A percentile compares a stretch with the other conserved stretches of the same genome.
phyloP scores from a whole-genome alignment of 352 stramenopile genomes.

The Phytophthora syringae region DNA sequence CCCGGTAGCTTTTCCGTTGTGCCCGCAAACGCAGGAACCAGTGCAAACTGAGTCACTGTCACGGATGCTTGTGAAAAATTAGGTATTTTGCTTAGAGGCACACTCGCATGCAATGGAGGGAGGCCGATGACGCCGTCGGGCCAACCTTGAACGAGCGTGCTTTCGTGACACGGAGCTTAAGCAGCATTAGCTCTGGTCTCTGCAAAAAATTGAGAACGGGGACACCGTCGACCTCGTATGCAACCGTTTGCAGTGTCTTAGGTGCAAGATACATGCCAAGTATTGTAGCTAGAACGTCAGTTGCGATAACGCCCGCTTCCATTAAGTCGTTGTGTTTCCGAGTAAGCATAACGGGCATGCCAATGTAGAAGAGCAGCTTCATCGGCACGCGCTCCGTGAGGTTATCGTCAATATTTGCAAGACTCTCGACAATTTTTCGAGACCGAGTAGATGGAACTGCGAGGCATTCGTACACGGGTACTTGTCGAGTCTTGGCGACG shows the following conservation, averaged over 20 bases:
- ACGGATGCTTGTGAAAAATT: not conserved
- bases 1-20: not conserved
- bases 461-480: slow-evolving; percentile 1
- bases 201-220: not conserved
- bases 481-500: not conserved
- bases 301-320: slow-evolving; percentile 13
- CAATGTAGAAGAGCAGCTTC: slow-evolving; percentile 19
- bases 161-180: not conserved
- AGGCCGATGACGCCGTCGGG: not conserved
- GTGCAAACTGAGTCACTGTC: not conserved
- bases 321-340: slow-evolving; percentile 10
- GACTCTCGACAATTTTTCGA: not conserved
- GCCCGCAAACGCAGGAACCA: slow-evolving; percentile 9
- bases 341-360: slow-evolving; percentile 21
- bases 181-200: not conserved
- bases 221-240: no score
- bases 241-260: no score
- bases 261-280: no score
- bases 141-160: not conserved
- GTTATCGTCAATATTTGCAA: slow-evolving; percentile 12
- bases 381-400: slow-evolving; percentile 12
- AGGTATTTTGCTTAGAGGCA: not conserved
- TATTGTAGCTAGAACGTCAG: slow-evolving; percentile 8
- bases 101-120: not conserved
- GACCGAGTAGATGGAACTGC: slow-evolving; percentile 1